Base-by-base conservation (phyloP, 306 rosid species). In the Betula pendula region DNA sequence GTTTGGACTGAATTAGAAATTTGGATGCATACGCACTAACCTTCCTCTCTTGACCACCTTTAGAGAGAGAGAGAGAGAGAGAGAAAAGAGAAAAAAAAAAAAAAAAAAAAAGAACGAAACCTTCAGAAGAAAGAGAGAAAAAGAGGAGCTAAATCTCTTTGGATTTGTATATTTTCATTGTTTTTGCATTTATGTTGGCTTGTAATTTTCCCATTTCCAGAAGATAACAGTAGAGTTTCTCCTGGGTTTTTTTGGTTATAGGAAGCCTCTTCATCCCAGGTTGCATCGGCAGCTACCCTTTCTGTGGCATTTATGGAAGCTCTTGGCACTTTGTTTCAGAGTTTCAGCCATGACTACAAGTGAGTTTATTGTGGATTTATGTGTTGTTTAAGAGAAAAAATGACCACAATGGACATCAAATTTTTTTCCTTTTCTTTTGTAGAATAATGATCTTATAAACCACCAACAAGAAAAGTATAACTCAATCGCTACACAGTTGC, bases 281-380 rank as follows among this genome's bases (percentile, higher is more conserved):
- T 95, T 86, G 99, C 97, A 44, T 92, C 97, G 22, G 96, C 99
- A 29, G 90, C 94, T 71, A 92, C 97, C 52, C 88, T 95, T 79
- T 88, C 98, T 83, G 98, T 95, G 66, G 99, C 97, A 68, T 95
- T 95, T 73, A 95, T 95, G 98, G 99, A 95, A 92, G 98, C 97
- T 83, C 97, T 95, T 65, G 82, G 99, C 81, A 91, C 97, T 75
- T 50, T 92, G 81, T 92, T 95, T 79, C 89, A 92, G 85, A 88
- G 80, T 86, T 92, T 95, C 86, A 89, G 83, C 82, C 97, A 88
- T 81, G 97, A 91, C 55, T 92, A 91, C 90, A 91, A 77, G 98
- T 95, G 71, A 85, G 96, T 88, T 85, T 70, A 29, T 22, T 68
- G 68, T 16, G 17, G 22, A 22, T 76, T 43, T 75, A 11, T 48